Conservation (phyloP, 176 grass and related monocot species). For the Aegilops bicornis region DNA sequence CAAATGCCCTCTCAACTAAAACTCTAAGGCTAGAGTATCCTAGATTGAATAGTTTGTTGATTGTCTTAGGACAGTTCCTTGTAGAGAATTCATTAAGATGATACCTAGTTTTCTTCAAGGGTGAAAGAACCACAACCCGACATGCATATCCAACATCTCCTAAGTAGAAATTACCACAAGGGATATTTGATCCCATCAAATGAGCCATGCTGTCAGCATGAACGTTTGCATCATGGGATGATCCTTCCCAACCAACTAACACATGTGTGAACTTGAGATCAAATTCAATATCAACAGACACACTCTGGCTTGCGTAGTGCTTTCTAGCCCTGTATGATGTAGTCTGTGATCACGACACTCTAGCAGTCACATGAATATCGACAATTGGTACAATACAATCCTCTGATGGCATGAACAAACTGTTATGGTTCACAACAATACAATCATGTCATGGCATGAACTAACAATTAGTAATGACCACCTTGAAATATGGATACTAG, state of each 20-base stretch:
- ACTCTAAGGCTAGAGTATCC: not conserved
- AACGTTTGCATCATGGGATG: not conserved
- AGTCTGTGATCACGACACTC: accelerated
- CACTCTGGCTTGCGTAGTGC: not conserved
- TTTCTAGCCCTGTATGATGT: not conserved
- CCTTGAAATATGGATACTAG: no score
- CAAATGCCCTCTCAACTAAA: not conserved
- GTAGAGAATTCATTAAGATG: not conserved
- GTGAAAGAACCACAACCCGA: not conserved
- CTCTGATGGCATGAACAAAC: not conserved
- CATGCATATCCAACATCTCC: no score
- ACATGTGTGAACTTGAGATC: not conserved
- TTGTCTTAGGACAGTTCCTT: not conserved
- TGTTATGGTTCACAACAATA: not conserved
- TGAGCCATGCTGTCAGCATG: not conserved
- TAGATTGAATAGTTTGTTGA: not conserved
- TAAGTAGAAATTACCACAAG: no score
- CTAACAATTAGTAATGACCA: not conserved
- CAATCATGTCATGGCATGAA: not conserved
- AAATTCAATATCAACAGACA: not conserved
- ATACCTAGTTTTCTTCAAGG: not conserved
- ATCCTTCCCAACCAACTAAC: not conserved
- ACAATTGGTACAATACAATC: not conserved
- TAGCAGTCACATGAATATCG: not conserved
- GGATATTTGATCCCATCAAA: not conserved